Percentiles rank a stretch among this genome's conserved stretches.
phyloP scores from a whole-genome alignment of 345 rosid genomes.

The Raphanus raphanistrum region DNA sequence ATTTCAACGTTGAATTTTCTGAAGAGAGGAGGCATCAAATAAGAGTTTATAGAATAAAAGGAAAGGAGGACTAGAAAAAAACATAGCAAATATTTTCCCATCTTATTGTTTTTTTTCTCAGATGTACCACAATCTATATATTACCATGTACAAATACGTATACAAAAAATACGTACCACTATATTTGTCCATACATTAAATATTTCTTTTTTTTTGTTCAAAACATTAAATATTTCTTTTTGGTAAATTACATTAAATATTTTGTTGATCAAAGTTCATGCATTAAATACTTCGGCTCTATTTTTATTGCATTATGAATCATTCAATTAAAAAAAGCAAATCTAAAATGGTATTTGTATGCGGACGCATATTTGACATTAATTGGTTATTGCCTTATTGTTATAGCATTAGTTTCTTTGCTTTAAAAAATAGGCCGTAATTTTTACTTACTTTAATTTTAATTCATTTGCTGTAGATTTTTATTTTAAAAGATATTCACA shows the following conservation, averaged over 20 bases:
- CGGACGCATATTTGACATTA: background rate
- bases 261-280: background rate
- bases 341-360: too few species aligned
- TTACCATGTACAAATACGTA: background rate
- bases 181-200: background rate
- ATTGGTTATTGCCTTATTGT: background rate
- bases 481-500: too few species aligned
- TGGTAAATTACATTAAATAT: too few species aligned
- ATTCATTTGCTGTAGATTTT: too few species aligned
- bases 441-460: too few species aligned
- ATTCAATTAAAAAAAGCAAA: too few species aligned
- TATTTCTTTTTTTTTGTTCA: background rate
- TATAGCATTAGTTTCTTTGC: background rate
- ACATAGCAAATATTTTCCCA: conserved; percentile 3
- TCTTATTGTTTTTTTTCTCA: background rate
- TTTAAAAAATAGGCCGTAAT: background rate
- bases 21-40: conserved; percentile 16
- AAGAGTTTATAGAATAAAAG: conserved; percentile 8
- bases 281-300: too few species aligned
- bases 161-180: background rate
- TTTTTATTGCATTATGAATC: too few species aligned
- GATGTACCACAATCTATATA: background rate
- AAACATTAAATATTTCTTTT: too few species aligned
- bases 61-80: conserved; percentile 14
- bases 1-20: conserved; percentile 19